Base-by-base conservation (phyloP, 164 flowering plant genomes). In the Dillenia suffruticosa region DNA sequence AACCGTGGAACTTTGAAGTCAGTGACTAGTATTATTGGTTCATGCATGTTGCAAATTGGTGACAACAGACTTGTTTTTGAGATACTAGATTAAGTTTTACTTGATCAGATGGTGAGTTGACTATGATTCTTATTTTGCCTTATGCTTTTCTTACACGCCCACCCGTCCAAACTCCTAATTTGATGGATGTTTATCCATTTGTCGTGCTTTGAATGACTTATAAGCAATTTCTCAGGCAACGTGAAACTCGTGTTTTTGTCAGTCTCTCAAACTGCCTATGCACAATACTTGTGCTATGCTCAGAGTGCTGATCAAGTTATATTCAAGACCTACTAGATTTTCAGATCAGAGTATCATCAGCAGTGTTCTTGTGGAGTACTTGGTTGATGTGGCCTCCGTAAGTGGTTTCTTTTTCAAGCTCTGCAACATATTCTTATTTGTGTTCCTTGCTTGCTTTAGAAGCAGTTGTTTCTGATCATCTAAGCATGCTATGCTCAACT, bases 261-360 rank as follows among this genome's bases (percentile, higher is more conserved):
- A 89, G 96, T 68, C 73, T 22, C 62, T 51, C 52, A 75, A 68
- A 54, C 81, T 62, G 44, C 77, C 86, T 14, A n/a, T 84, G 53
- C 84, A 86, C 68, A 92, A 89, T 72, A 72, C 51, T 44, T 80
- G 90, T 72, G 90, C 88, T 10, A 58, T 92, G 77, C 75, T 92
- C 51, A 77, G 85, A 62, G 22, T 86, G 68, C 77, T 92, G 26
- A 58, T 68, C 46, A 44, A 46, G 22, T 71, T 92, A 59, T 84
- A 84, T 70, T 80, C 79, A 5, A 76, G 69, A 50, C 83, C 83
- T 53, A 67, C 88, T 15, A 75, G 56, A 61, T 81, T 89, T 64
- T 72, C 86, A 49, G 86, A 83, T 51, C 71, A 78, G 59, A 77
- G 74, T 68, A 67, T 82, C 46, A 22, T 59, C 54, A 65, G 87